A percentile compares a stretch with the other conserved stretches of the same genome.
phyloP scores from a whole-genome alignment of 2,329 filamentous ascomycete genomes.

The Hypoxylon sp. region DNA sequence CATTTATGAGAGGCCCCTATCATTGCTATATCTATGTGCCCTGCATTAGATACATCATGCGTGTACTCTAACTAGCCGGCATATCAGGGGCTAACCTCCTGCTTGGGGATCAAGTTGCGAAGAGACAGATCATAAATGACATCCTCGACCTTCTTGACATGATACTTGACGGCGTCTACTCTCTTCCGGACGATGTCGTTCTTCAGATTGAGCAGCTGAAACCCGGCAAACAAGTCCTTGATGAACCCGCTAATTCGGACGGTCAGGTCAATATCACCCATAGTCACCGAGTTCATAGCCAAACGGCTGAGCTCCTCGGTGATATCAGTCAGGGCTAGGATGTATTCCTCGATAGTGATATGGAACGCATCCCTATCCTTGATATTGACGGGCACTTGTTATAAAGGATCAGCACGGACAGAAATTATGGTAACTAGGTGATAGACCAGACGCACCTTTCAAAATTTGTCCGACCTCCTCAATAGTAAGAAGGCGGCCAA shows the following conservation, averaged over 20 bases:
- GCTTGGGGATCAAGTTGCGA: conserved; percentile 80
- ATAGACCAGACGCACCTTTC: conserved; percentile 69
- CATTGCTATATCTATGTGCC: neutral
- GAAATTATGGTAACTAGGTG: neutral
- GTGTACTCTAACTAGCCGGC: neutral
- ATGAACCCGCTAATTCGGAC: conserved; percentile 91
- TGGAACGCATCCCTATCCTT: conserved; percentile 94
- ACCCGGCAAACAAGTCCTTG: conserved; percentile 95
- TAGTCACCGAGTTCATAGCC: conserved; percentile 93
- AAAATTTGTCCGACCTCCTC: conserved; percentile 88
- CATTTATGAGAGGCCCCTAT: neutral
- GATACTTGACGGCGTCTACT: conserved; percentile 95
- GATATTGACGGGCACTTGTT: conserved; percentile 86
- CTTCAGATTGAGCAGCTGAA: conserved; percentile 97
- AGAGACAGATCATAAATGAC: conserved; percentile 96
- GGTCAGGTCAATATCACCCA: conserved; percentile 89
- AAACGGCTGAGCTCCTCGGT: conserved; percentile 92
- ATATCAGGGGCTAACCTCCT: conserved; percentile 39
- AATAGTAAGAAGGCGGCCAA: conserved; percentile 82
- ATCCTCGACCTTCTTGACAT: conserved; percentile 97
- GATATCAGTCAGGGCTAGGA: conserved; percentile 87
- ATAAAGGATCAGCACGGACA: conserved; percentile 15
- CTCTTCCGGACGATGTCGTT: conserved; percentile 91
- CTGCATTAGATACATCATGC: too few relatives aligned
- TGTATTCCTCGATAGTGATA: conserved; percentile 96